Evolutionary conservation across 768 basidiomycete species (phyloP).

Genomic region (Russula abietina): DNA sequence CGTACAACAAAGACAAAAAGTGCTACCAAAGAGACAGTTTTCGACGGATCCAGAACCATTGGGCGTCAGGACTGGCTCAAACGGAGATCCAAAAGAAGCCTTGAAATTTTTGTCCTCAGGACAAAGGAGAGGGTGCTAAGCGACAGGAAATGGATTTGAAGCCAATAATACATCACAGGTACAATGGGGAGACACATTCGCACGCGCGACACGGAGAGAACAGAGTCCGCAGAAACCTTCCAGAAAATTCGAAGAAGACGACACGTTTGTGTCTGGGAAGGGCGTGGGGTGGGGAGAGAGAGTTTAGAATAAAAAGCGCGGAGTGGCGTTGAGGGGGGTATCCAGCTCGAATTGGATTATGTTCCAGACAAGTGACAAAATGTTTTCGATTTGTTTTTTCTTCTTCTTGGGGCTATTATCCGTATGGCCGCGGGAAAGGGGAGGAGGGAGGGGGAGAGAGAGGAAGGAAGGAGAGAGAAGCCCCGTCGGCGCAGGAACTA

Average conservation of each 20-base stretch:
- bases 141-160: background rate
- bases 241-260: background rate
- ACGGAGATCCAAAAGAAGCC: conserved; percentile 11
- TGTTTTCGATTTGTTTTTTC: too few species aligned
- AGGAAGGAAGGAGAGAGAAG: background rate
- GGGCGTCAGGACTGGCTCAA: conserved; percentile 10
- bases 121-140: background rate
- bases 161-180: conserved; percentile 8
- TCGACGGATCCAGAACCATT: conserved; percentile 17
- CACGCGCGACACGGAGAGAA: background rate
- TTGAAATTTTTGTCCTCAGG: conserved; percentile 9
- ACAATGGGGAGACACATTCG: background rate
- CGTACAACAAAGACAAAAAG: conserved; percentile 20
- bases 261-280: background rate
- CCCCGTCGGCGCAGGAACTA: background rate
- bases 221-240: background rate
- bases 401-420: background rate
- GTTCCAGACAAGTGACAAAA: background rate
- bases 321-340: background rate
- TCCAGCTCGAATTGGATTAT: background rate
- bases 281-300: background rate
- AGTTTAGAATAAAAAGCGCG: conserved; percentile 3
- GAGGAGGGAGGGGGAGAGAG: background rate
- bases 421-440: background rate
- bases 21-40: conserved; percentile 11